Percentiles rank a stretch among this genome's conserved stretches.
These are phyloP conservation scores for Anacardium occidentale DNA, from an alignment of 345 rosid genomes.

Conservation along the genomic window DNA sequence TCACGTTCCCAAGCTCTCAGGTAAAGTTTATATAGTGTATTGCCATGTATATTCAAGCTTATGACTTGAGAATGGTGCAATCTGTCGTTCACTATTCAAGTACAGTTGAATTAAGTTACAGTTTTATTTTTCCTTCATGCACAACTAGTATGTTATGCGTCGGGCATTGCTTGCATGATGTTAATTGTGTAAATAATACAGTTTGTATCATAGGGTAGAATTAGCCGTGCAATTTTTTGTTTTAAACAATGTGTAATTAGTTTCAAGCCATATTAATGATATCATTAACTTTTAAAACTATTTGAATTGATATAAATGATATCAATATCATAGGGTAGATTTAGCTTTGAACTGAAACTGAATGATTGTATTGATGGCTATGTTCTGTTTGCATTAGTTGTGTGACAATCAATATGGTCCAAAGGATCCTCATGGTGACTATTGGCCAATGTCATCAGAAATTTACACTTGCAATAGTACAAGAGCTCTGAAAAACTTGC, in stretches of 20 bases:
- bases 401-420: slow-evolving; percentile 4
- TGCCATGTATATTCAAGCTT: background rate
- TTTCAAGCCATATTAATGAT: background rate
- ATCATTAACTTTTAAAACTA: background rate
- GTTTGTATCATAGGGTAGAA: background rate
- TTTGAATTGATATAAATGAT: background rate
- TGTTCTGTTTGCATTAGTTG: background rate
- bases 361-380: background rate
- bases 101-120: background rate
- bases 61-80: background rate
- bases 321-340: too few relatives aligned
- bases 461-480: background rate
- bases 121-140: background rate
- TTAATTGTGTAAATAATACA: background rate
- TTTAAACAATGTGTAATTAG: background rate
- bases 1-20: slow-evolving; percentile 93
- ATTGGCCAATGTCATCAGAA: background rate
- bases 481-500: background rate
- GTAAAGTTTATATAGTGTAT: slow-evolving; percentile 28
- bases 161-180: background rate
- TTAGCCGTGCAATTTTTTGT: background rate
- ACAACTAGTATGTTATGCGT: background rate
- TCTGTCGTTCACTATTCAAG: background rate
- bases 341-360: background rate
- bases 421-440: background rate